Percentiles rank a stretch among this genome's conserved stretches.
Conservation (phyloP, 805 yeast genomes). For the Metahyphopichia silvanorum region DNA sequence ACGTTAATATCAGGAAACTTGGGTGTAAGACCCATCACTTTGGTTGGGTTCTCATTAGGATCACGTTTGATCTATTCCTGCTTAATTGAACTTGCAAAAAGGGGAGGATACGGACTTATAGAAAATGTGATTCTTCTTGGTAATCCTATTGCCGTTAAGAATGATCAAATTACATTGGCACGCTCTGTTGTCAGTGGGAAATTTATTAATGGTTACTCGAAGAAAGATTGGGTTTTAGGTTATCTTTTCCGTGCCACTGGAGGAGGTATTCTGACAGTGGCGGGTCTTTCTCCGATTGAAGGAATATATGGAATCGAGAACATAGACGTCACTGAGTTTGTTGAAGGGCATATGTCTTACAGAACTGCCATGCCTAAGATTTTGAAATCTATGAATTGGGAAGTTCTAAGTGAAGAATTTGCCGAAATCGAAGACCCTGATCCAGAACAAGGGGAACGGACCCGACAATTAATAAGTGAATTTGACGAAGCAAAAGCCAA, state of each 20-base stretch:
- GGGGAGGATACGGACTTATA: constrained; percentile 83
- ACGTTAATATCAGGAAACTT: constrained; percentile 81
- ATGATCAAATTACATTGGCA: constrained; percentile 73
- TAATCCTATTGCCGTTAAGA: constrained; percentile 76
- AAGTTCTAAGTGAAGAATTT: constrained; percentile 84
- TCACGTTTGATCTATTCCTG: constrained; percentile 91
- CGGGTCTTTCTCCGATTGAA: constrained; percentile 80
- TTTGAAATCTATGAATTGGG: constrained; percentile 66
- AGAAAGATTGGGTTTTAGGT: constrained; percentile 94
- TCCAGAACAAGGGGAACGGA: constrained; percentile 80
- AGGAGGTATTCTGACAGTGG: constrained; percentile 89
- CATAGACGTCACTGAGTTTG: constrained; percentile 79
- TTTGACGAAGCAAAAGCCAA: constrained; percentile 80
- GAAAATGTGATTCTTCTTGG: constrained; percentile 90
- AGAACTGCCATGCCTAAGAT: constrained; percentile 89
- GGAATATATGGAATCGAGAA: constrained; percentile 68
- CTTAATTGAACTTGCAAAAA: constrained; percentile 75
- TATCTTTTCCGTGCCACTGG: constrained; percentile 93
- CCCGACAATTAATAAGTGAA: constrained; percentile 76
- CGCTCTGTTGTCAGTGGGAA: constrained; percentile 86
- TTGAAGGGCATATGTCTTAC: constrained; percentile 97
- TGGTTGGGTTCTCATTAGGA: constrained; percentile 92
- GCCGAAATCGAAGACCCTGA: constrained; percentile 96
- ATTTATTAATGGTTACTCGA: constrained; percentile 86
- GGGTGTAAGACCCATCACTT: constrained; percentile 88